Evolutionary conservation across 805 yeast species (phyloP).

Genomic region (Priceomyces medius): DNA sequence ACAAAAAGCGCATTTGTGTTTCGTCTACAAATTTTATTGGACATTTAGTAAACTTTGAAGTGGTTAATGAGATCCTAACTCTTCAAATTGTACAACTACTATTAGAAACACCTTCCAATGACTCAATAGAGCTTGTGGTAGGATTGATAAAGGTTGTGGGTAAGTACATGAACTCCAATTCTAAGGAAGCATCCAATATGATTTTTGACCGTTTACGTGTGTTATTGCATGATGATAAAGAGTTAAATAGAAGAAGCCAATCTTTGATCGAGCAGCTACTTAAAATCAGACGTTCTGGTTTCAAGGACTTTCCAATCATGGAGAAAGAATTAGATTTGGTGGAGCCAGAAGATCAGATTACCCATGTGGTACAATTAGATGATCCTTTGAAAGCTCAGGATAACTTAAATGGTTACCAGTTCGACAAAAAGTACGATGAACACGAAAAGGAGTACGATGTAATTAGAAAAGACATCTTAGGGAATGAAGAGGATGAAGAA

Average conservation of each 20-base stretch:
- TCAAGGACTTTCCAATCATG: constrained; percentile 36
- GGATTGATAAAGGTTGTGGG: constrained; percentile 56
- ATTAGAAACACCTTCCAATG: constrained; percentile 47
- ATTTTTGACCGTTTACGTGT: constrained; percentile 61
- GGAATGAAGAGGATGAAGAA: constrained; percentile 25
- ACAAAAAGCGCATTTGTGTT: constrained; percentile 44
- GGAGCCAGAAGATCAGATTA: constrained; percentile 58
- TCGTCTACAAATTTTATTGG: constrained; percentile 52
- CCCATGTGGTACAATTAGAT: constrained; percentile 56
- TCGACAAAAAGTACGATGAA: constrained; percentile 50
- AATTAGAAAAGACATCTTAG: constrained; percentile 46
- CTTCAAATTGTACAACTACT: constrained; percentile 37
- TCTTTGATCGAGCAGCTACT: constrained; percentile 52
- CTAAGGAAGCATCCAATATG: constrained; percentile 45
- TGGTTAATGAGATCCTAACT: constrained; percentile 35
- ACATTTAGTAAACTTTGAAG: constrained; percentile 61
- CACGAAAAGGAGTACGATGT: constrained; percentile 49
- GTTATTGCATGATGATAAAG: constrained; percentile 54
- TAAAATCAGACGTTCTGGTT: constrained; percentile 46
- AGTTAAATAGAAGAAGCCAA: constrained; percentile 39
- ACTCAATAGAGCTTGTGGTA: constrained; percentile 55
- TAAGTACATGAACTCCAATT: constrained; percentile 40
- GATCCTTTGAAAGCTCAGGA: constrained; percentile 49
- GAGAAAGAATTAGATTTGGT: constrained; percentile 56
- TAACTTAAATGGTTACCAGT: constrained; percentile 48